A percentile compares a stretch with the other conserved stretches of the same genome.
phyloP scores from a whole-genome alignment of 768 basidiomycete genomes.

The Leucocoprinus leucothites region DNA sequence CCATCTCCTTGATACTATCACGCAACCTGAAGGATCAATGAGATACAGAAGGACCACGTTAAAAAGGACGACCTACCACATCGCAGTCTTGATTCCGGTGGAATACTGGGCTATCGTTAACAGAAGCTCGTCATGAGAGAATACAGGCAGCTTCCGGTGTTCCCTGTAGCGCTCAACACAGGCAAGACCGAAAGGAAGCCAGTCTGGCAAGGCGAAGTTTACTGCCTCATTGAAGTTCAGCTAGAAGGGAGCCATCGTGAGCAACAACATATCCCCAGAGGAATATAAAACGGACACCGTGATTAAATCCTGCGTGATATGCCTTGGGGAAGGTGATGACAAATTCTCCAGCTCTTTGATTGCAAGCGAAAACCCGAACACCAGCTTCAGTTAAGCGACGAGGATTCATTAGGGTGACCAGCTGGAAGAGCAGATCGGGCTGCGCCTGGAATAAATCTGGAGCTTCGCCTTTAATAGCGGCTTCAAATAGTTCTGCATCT shows the following conservation, averaged over 20 bases:
- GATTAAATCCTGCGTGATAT: conserved; percentile 98
- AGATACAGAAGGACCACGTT: neutral
- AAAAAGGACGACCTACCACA: conserved; percentile 67
- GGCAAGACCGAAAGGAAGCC: conserved; percentile 83
- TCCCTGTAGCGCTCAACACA: conserved; percentile 90
- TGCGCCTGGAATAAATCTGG: conserved; percentile 98
- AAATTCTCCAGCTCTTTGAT: conserved; percentile 96
- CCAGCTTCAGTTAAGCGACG: conserved; percentile 81
- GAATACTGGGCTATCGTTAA: conserved; percentile 98
- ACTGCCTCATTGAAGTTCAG: conserved; percentile 99
- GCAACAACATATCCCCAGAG: conserved; percentile 7
- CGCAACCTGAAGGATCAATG: conserved; percentile 58
- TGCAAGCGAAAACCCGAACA: conserved; percentile 90
- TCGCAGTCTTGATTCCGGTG: conserved; percentile 84
- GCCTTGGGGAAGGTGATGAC: conserved; percentile 98
- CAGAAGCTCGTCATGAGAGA: conserved; percentile 96
- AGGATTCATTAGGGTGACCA: conserved; percentile 97
- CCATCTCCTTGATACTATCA: conserved; percentile 85
- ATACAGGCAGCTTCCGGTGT: conserved; percentile 91
- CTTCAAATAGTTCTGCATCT: conserved; percentile 94
- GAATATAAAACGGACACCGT: conserved; percentile 66
- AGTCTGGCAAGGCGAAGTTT: conserved; percentile 96
- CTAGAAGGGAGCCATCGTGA: conserved; percentile 38
- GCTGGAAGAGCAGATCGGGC: conserved; percentile 94
- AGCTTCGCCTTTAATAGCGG: conserved; percentile 91